Base-by-base conservation (phyloP, 257 asterid genomes). In the Gentiana dahurica region DNA sequence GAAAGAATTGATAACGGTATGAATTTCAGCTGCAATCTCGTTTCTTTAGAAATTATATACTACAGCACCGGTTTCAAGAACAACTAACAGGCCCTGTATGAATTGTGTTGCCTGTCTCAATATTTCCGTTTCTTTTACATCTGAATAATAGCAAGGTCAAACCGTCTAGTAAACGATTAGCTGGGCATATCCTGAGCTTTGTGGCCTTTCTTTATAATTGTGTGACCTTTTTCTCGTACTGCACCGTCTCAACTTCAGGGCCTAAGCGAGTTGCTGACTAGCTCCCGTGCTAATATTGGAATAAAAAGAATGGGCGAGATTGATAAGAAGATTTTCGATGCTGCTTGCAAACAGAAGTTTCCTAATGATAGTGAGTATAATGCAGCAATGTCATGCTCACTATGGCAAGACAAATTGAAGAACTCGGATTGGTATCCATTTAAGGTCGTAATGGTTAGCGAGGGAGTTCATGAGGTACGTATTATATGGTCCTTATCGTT, bases 301-400 rank as follows among this genome's bases (percentile, higher is more conserved):
- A 70, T 89, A 41, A 86, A 81, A 70, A 75, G 91, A 58, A 86
- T 83, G 94, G 95, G 94, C 3, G 97, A 83, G 51, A 66, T 86
- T n/a, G 92, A 89, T 49, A 70, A 65, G 13, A 79, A 79, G 76
- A 62, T 80, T 46, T 83, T 86, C 57, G 75, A 68, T 69, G 69
- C 48, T 11, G 75, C 68, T 36, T 83, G 95, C 78, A 81, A 81
- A 66, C 39, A 15, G 62, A 78, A 64, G 54, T 86, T 57, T 33
- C n/a, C 57, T 3, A 79, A 70, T 41, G 95, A 85, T 61, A 85
- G 79, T 52, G 85, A 78, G 0, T 51, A 71, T 51, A 76, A 83
- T 75, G 81, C 95, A 44, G 12, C 62, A 1, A 77, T 79, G 59
- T 54, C 76, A 24, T 73, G 83, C 66, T 78, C 97, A 54, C 50